A percentile compares a stretch with the other conserved stretches of the same genome.
Conservation (phyloP, 768 basidiomycete species). For the Suillus sp. region DNA sequence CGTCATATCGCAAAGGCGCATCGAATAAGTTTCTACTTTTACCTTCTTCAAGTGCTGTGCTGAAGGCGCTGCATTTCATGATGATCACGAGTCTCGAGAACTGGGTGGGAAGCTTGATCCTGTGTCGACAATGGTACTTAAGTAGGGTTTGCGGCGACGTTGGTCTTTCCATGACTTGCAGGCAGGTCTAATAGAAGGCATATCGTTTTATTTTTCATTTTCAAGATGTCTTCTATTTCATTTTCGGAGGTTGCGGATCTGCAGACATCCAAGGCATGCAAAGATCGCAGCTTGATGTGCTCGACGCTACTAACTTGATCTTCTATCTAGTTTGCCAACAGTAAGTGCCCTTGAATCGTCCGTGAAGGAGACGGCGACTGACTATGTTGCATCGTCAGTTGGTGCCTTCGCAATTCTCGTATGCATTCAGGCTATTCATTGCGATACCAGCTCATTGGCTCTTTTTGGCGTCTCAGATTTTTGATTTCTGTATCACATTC, state of each 20-base stretch:
- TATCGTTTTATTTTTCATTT: background rate
- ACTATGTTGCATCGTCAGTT: conserved; percentile 9
- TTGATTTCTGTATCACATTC: conserved; percentile 16
- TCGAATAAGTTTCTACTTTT: background rate
- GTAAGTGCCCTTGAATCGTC: conserved; percentile 11
- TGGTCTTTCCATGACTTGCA: background rate
- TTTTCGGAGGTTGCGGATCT: conserved; percentile 14
- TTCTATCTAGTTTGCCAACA: conserved; percentile 17
- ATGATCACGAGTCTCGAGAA: background rate
- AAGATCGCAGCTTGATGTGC: background rate
- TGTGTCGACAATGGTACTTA: background rate
- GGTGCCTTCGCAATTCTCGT: conserved; percentile 24
- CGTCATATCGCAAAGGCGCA: background rate
- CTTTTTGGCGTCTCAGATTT: conserved; percentile 9
- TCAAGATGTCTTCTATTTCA: conserved; percentile 4
- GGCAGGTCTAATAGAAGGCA: background rate
- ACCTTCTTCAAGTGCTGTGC: background rate
- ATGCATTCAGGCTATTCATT: background rate
- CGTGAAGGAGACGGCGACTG: background rate
- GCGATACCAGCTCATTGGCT: too few species aligned
- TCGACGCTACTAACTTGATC: background rate
- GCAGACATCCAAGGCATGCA: conserved; percentile 19
- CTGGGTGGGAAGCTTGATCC: background rate
- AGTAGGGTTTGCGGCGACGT: background rate
- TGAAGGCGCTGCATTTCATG: background rate